These are phyloP conservation scores for Colletotrichum gigasporum DNA, from an alignment of 2,329 filamentous ascomycete species.

Conservation along the genomic window DNA sequence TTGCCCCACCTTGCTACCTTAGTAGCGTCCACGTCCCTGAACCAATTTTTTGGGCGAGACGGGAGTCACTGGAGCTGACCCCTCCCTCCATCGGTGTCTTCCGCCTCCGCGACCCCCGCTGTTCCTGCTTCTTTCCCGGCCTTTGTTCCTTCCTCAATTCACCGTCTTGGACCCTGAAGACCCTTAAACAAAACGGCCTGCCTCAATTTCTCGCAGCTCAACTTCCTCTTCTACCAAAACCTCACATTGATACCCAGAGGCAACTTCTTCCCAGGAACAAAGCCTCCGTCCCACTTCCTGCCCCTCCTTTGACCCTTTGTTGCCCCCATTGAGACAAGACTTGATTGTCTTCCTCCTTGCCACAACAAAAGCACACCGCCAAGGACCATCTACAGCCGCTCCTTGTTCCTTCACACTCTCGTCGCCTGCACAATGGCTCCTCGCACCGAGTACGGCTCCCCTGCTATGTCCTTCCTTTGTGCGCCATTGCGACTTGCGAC, in stretches of 20 bases:
- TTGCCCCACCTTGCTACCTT: constrained; percentile 14
- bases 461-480: constrained; percentile 40
- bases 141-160: constrained; percentile 12
- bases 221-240: too few relatives aligned
- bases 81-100: constrained; percentile 20
- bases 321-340: too few relatives aligned
- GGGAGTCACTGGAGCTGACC: not conserved
- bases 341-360: too few relatives aligned
- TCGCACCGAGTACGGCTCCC: constrained; percentile 54
- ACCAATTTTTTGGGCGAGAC: constrained; percentile 13
- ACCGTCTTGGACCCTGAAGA: not conserved
- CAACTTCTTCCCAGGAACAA: too few relatives aligned
- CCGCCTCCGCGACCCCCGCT: constrained; percentile 18
- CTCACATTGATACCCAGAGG: too few relatives aligned
- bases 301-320: too few relatives aligned
- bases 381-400: not conserved
- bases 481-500: not conserved
- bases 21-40: too few relatives aligned
- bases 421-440: constrained; percentile 47
- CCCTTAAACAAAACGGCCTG: too few relatives aligned
- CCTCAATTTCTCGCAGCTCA: too few relatives aligned
- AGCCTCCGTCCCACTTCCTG: too few relatives aligned
- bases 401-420: constrained; percentile 5
- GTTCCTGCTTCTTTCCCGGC: constrained; percentile 5
- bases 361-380: not conserved